Evolutionary conservation across 257 asterid species (phyloP).

Genomic region (Vinca minor): DNA sequence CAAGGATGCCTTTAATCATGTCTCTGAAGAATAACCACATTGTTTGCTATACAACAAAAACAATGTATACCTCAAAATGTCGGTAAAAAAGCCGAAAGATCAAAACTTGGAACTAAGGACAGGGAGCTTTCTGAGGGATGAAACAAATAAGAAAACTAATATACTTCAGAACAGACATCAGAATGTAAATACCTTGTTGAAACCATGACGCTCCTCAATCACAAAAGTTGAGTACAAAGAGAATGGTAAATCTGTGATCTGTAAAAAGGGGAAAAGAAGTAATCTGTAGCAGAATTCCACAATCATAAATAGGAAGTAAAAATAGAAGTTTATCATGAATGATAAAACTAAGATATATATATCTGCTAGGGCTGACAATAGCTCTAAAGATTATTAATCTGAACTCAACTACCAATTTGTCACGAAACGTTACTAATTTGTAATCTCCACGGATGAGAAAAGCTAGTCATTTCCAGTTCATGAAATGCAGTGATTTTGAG

Average conservation of each 20-base stretch:
- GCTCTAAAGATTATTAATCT: no score
- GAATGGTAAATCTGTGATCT: conserved; percentile 94
- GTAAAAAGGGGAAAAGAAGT: conserved; percentile 18
- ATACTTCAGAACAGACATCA: background rate
- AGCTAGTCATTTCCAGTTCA: background rate
- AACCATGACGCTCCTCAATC: conserved; percentile 94
- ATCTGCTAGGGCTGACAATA: no score
- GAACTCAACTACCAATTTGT: background rate
- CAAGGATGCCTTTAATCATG: conserved; percentile 68
- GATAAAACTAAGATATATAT: no score
- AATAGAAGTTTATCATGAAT: background rate
- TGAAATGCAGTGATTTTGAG: background rate
- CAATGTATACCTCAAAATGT: background rate
- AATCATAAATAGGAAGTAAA: conserved; percentile 3
- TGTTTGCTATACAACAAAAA: conserved; percentile 68
- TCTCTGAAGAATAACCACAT: conserved; percentile 76
- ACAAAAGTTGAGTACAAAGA: conserved; percentile 90
- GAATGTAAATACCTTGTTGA: conserved; percentile 33
- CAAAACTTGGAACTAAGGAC: background rate
- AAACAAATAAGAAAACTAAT: conserved; percentile 5
- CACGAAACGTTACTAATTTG: background rate
- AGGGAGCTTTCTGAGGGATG: background rate
- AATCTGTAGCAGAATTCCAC: no score
- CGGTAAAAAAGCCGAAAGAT: conserved; percentile 3
- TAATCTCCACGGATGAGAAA: no score